Base-by-base conservation (phyloP, 805 yeast species). In the Candida golubevii region DNA sequence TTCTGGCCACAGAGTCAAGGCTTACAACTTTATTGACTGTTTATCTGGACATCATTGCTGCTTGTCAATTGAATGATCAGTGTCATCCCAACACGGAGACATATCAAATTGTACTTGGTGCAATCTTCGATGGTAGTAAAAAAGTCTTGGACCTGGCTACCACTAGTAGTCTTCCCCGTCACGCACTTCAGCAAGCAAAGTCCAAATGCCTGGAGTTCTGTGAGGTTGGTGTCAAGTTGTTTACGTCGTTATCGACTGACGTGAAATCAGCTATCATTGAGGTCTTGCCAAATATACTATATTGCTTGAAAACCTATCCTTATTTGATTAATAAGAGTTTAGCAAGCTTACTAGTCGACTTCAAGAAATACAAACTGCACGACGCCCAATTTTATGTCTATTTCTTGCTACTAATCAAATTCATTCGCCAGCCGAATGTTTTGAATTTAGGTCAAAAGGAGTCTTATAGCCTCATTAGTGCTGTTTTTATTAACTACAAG, bases 11-110 rank as follows among this genome's bases (percentile, higher is more conserved):
- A 7, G 88, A 85, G 58, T 75, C 74, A 37, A 77, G 75, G 57
- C 68, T 85, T 58, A 83, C 86, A 2, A 78, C 75, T 42, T 59
- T 85, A 46, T 64, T 85, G 50, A 82, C 79, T 15, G 80, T 83
- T 31, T 85, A 85, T 57, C 85, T 85, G 40, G 89, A 83, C 54
- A 65, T 83, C 58, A 67, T 85, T 33, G 57, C 45, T 5, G 56
- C 47, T 2, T 49, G 50, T 31, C 32, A 43, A 3, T 14, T 13
- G 1, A 36, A 42, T 14, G 41, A 41, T 18, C 27, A 41, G 2
- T 69, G 72, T 50, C 81, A 78, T 57, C 93, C 93, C 13, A 69
- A 74, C 26, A 55, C 59, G 35, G 67, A 66, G 14, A 82, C 86
- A 7, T 84, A 78, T 60, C 67, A 76, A 53, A 59, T 65, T 1